A percentile compares a stretch with the other conserved stretches of the same genome.
Evolutionary conservation across 352 stramenopile genomes (phyloP).

Genomic region (Blastocystis sp.): DNA sequence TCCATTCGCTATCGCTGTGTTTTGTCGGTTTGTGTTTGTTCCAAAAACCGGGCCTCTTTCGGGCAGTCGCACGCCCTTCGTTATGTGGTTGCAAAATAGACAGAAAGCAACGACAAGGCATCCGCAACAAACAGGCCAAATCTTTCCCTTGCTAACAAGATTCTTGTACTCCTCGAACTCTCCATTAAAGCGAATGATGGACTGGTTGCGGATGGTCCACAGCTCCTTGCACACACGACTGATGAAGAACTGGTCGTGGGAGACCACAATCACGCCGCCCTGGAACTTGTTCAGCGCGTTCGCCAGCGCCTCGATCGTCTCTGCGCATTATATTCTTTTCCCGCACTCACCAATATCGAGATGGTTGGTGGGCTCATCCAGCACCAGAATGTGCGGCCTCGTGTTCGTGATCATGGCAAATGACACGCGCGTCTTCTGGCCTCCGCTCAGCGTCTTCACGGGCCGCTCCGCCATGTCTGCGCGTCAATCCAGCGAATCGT

Average conservation of each 20-base stretch:
- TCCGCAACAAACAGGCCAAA: slow-evolving; percentile 39
- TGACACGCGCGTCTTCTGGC: slow-evolving; percentile 97
- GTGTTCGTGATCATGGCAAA: slow-evolving; percentile 96
- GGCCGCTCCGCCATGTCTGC: slow-evolving; percentile 86
- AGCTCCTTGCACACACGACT: slow-evolving; percentile 86
- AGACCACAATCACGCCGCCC: slow-evolving; percentile 91
- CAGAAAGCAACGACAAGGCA: neutral
- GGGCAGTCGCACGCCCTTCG: neutral
- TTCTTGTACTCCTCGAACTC: slow-evolving; percentile 87
- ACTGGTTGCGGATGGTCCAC: slow-evolving; percentile 85
- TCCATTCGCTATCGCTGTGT: slow-evolving; percentile 61
- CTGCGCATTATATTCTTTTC: slow-evolving; percentile 72
- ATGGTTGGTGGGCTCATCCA: slow-evolving; percentile 99
- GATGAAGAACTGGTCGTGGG: slow-evolving; percentile 93
- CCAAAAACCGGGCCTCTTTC: slow-evolving; percentile 3
- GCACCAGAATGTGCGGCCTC: slow-evolving; percentile 87
- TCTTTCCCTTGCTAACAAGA: slow-evolving; percentile 76
- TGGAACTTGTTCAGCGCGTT: slow-evolving; percentile 91
- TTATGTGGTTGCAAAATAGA: neutral
- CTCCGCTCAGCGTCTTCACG: slow-evolving; percentile 95
- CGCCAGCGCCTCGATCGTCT: slow-evolving; percentile 92
- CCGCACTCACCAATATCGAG: slow-evolving; percentile 87
- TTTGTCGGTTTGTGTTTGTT: slow-evolving; percentile 18
- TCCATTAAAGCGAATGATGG: slow-evolving; percentile 86
- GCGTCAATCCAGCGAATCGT: neutral